phyloP scores from a whole-genome alignment of 768 basidiomycete genomes.

The Clitopilus hobsonii region DNA sequence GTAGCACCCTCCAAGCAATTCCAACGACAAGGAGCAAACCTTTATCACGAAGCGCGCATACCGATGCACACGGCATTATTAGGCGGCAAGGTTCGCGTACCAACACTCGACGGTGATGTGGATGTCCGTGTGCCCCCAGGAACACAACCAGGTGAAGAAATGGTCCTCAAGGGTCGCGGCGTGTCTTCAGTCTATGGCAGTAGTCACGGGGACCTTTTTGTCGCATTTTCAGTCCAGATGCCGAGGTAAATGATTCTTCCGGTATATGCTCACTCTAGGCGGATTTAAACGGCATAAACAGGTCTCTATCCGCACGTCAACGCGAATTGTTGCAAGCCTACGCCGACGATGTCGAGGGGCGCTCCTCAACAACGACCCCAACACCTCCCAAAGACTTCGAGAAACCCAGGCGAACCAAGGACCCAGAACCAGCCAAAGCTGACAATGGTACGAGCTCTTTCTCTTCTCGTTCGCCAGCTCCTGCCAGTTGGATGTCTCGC shows the following conservation, averaged over 20 bases:
- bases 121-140: constrained; percentile 90
- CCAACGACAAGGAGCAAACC: constrained; percentile 84
- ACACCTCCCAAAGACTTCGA: constrained; percentile 5
- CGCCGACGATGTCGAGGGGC: constrained; percentile 90
- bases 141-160: constrained; percentile 96
- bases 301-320: constrained; percentile 80
- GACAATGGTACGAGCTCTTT: constrained; percentile 79
- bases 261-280: constrained; percentile 1
- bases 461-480: constrained; percentile 48
- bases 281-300: constrained; percentile 22
- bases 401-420: constrained; percentile 13
- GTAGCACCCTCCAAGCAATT: constrained; percentile 84
- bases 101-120: constrained; percentile 93
- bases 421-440: constrained; percentile 13
- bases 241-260: constrained; percentile 63
- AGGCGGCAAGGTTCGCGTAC: constrained; percentile 90
- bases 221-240: constrained; percentile 81
- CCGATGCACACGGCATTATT: constrained; percentile 89
- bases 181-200: constrained; percentile 57
- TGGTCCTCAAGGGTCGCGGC: constrained; percentile 87
- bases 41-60: constrained; percentile 86
- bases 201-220: constrained; percentile 80
- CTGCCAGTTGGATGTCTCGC: constrained; percentile 67
- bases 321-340: constrained; percentile 84
- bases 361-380: constrained; percentile 16